Evolutionary conservation across 768 basidiomycete genomes (phyloP).

Genomic region (button mushroom (Agaricus bisporus)): DNA sequence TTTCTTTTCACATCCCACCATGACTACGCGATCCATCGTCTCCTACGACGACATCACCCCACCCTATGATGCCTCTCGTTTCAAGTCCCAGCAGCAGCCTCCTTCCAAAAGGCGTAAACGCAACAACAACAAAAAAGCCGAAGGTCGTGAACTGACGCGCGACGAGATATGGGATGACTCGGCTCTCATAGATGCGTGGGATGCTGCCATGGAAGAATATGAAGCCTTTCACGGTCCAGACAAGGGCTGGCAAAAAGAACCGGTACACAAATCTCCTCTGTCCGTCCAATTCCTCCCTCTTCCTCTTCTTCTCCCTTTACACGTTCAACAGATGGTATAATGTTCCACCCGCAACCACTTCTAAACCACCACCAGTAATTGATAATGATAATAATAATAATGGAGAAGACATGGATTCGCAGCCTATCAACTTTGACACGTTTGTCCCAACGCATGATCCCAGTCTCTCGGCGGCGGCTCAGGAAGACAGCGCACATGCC

Average conservation of each 20-base stretch:
- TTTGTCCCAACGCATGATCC: slow-evolving; percentile 69
- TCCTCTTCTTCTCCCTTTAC: not conserved
- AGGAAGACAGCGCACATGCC: not conserved
- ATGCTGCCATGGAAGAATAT: slow-evolving; percentile 79
- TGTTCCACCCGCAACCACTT: slow-evolving; percentile 34
- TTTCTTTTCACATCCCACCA: slow-evolving; percentile 5
- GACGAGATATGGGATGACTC: slow-evolving; percentile 87
- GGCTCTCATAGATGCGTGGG: slow-evolving; percentile 77
- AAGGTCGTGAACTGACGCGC: slow-evolving; percentile 59
- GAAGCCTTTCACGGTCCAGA: slow-evolving; percentile 64
- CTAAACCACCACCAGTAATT: slow-evolving; percentile 16
- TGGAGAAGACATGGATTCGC: slow-evolving; percentile 39
- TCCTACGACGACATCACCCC: slow-evolving; percentile 63
- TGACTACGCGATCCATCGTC: slow-evolving; percentile 39
- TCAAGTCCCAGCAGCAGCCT: slow-evolving; percentile 3
- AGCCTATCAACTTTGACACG: slow-evolving; percentile 62
- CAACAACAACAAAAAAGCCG: slow-evolving; percentile 28
- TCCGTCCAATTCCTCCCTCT: slow-evolving; percentile 28
- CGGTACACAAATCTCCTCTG: slow-evolving; percentile 69
- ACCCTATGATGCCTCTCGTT: slow-evolving; percentile 23
- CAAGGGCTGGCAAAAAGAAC: slow-evolving; percentile 68
- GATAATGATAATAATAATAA: no score
- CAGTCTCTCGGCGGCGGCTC: slow-evolving; percentile 34
- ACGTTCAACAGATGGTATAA: slow-evolving; percentile 71
- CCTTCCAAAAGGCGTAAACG: slow-evolving; percentile 50